phyloP scores from a whole-genome alignment of 2,329 filamentous ascomycete species.

The Domatiomyces catenatus region DNA sequence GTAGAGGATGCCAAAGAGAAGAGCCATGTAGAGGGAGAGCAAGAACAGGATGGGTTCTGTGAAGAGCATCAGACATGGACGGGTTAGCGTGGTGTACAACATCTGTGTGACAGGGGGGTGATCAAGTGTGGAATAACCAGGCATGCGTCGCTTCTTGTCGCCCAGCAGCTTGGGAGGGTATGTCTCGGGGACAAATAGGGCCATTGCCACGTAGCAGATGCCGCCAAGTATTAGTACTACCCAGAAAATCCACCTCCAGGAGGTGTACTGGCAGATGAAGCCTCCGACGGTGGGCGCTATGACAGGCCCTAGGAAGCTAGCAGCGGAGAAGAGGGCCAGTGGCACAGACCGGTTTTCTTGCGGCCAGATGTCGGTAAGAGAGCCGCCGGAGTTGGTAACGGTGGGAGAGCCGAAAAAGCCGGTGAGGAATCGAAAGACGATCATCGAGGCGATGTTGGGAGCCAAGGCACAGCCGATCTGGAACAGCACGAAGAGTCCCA shows the following conservation, averaged over 20 bases:
- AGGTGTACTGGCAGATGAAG: constrained; percentile 36
- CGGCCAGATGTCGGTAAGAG: constrained; percentile 35
- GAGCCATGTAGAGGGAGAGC: constrained; percentile 30
- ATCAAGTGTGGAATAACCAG: constrained; percentile 31
- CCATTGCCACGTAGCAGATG: constrained; percentile 28
- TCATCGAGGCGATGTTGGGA: constrained; percentile 38
- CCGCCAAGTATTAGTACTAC: constrained; percentile 36
- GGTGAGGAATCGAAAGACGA: constrained; percentile 39
- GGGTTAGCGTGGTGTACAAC: constrained; percentile 28
- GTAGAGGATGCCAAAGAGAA: constrained; percentile 23
- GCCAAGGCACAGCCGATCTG: constrained; percentile 41
- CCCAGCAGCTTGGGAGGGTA: constrained; percentile 35
- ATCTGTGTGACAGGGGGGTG: constrained; percentile 31
- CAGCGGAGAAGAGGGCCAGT: constrained; percentile 29
- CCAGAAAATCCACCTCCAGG: constrained; percentile 45
- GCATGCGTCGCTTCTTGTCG: constrained; percentile 32
- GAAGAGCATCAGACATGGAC: constrained; percentile 32
- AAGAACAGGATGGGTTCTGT: constrained; percentile 34
- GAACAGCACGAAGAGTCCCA: constrained; percentile 36
- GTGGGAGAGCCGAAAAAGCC: constrained; percentile 39
- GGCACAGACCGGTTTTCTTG: constrained; percentile 34
- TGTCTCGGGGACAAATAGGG: constrained; percentile 37
- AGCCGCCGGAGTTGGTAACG: constrained; percentile 36
- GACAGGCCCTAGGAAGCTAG: constrained; percentile 36
- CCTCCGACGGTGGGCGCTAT: constrained; percentile 22